Base-by-base conservation (phyloP, 768 basidiomycete genomes). In the Tulasnella sp. region DNA sequence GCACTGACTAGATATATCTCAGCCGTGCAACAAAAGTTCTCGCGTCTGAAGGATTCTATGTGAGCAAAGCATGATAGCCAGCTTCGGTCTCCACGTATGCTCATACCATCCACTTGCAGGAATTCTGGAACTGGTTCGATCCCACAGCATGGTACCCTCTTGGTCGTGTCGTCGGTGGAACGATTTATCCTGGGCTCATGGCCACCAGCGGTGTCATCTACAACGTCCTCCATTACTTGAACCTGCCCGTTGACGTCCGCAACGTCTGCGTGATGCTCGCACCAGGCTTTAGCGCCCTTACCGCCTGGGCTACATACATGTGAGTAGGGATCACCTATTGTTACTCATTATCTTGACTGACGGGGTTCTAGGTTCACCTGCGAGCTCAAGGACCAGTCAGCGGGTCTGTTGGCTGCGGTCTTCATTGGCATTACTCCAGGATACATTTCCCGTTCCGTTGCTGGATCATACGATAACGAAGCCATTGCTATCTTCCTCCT, bases 91-190 rank as follows among this genome's bases (percentile, higher is more conserved):
- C 3, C 56, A 32, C 41, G n/a, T 61, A 45, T n/a, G 32, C 64
- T 59, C 29, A 61, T 45, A 21, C 34, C 19, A 10, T 24, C 32
- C 4, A 54, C 34, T 13, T 56, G 15, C 63, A 96, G 92, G 95
- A 88, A 83, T 98, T 99, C 75, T 99, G 96, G 96, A 99, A 99
- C 69, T 99, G 96, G 96, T 99, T 99, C 70, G 96, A 99, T 73
- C 94, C 94, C 21, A 96, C 95, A 3, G 95, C 95, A 65, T 99
- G 96, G 96, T 98, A 99, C 67, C 96, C 96, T 10, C 83, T 99
- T 0, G 96, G 96, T 47, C 91, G 96, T 67, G 93, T 96, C 51
- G 96, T 98, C 45, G 96, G 96, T 54, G 95, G 95, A 52, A 99
- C 96, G 13, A 88, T 99, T 67, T 99, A 97, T 70, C 96, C 96